These are phyloP conservation scores for Tephrocybe sp. DNA, from an alignment of 768 basidiomycete genomes.

Conservation along the genomic window DNA sequence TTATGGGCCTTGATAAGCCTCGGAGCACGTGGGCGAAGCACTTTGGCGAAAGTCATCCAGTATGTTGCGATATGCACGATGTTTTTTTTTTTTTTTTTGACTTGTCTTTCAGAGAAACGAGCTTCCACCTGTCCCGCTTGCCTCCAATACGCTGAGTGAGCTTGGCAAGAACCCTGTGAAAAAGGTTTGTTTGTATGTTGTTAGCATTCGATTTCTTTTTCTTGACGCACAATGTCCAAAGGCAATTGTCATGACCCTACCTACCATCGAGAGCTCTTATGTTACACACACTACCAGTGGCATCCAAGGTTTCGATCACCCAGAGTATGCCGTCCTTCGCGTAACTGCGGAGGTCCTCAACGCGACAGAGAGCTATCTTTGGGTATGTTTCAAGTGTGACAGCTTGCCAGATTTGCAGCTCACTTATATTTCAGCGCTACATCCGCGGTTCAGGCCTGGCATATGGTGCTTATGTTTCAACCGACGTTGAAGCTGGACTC, in stretches of 20 bases:
- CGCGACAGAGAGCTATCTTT: constrained; percentile 91
- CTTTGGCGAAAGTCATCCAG: constrained; percentile 61
- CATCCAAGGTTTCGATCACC: constrained; percentile 75
- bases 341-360: constrained; percentile 88
- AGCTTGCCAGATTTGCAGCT: constrained; percentile 8
- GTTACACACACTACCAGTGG: constrained; percentile 75
- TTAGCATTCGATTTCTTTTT: too few relatives aligned
- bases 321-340: constrained; percentile 80
- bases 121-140: constrained; percentile 64
- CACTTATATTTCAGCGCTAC: constrained; percentile 52
- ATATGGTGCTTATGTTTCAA: constrained; percentile 78
- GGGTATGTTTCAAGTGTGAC: constrained; percentile 47
- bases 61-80: constrained; percentile 26
- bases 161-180: constrained; percentile 71
- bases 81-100: background rate
- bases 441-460: constrained; percentile 95
- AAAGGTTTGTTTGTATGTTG: too few relatives aligned
- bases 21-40: constrained; percentile 71
- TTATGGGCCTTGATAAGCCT: constrained; percentile 67
- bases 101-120: constrained; percentile 39
- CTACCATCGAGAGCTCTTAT: constrained; percentile 93
- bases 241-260: constrained; percentile 85
- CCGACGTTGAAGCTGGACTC: constrained; percentile 77
- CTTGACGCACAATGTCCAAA: too few relatives aligned
- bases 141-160: constrained; percentile 66